phyloP scores from a whole-genome alignment of 768 basidiomycete species.

The Suillus luteus region DNA sequence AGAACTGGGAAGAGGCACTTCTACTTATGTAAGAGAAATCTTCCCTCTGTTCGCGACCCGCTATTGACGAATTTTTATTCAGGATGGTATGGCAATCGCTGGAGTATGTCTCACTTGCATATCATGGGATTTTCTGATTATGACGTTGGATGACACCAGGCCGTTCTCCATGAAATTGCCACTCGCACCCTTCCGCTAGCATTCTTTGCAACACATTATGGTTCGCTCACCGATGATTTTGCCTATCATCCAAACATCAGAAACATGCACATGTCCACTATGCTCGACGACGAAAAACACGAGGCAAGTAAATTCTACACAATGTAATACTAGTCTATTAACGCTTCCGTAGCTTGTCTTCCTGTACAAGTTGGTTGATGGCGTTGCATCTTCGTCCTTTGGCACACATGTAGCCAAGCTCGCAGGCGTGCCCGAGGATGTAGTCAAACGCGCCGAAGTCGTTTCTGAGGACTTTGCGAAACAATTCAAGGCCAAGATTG shows the following conservation, averaged over 20 bases:
- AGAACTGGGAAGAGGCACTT: constrained; percentile 96
- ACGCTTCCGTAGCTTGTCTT: constrained; percentile 69
- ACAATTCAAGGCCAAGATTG: constrained; percentile 81
- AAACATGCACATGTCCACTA: constrained; percentile 94
- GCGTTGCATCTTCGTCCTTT: constrained; percentile 86
- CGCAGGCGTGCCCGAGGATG: constrained; percentile 84
- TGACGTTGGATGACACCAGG: constrained; percentile 41
- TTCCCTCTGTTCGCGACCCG: background rate
- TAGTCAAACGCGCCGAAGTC: constrained; percentile 86
- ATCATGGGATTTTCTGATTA: constrained; percentile 12
- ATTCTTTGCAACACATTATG: constrained; percentile 98
- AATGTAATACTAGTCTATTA: background rate
- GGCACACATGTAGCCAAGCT: constrained; percentile 95
- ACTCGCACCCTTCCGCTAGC: constrained; percentile 89
- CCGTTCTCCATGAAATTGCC: constrained; percentile 92
- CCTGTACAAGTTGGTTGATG: constrained; percentile 90
- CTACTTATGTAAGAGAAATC: constrained; percentile 69
- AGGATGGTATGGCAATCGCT: constrained; percentile 99
- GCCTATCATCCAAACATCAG: constrained; percentile 89
- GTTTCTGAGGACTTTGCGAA: constrained; percentile 86
- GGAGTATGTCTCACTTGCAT: constrained; percentile 49
- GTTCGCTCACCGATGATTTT: constrained; percentile 93
- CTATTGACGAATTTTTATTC: constrained; percentile 14
- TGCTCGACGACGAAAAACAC: constrained; percentile 89
- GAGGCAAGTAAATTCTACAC: constrained; percentile 51